Evolutionary conservation across 805 yeast genomes (phyloP), one percentile per base, ranked within the genome.

Genomic region (Candida vaughaniae): DNA sequence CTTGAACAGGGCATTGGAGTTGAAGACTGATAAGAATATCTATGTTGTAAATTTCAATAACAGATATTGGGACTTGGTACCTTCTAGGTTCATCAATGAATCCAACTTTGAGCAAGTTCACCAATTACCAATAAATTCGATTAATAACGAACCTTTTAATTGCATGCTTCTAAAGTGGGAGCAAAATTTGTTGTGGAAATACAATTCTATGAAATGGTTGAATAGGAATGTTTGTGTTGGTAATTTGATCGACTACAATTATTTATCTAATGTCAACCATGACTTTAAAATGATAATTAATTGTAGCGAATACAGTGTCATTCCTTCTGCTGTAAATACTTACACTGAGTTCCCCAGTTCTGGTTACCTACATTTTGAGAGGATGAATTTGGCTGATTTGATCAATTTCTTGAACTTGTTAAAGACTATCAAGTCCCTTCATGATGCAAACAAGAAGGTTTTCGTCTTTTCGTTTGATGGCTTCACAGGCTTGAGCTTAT

Each of bases 261-360:
- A 45, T 19, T 26, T 58, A 25, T 28, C 33, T 12, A 34, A 35
- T 20, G 29, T 41, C 15, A 26, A 37, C 5, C 42, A 42, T 2
- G 56, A 67, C 17, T 80, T 83, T 78, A 66, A 65, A 28, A 47
- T 80, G 10, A 74, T 73, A 43, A 60, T 82, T 12, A 69, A 72
- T 45, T 83, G 89, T 56, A 70, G 72, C 38, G 85, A 77, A 40
- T 73, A 80, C 38, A 85, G 85, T 1, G 47, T 6, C 16, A 41
- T 61, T 2, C 49, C 71, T 11, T 49, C 52, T 1, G 60, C 58
- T 6, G 50, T 78, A 25, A 50, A 49, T 11, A 33, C 39, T 29
- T 54, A 53, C 40, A 42, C 64, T 31, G 70, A 64, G 36, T 64
- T 64, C 39, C 69, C 71, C 5, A 47, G 56, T 22, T 41, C 60